Conservation (phyloP, 768 basidiomycete genomes). For the Suillus discolor region DNA sequence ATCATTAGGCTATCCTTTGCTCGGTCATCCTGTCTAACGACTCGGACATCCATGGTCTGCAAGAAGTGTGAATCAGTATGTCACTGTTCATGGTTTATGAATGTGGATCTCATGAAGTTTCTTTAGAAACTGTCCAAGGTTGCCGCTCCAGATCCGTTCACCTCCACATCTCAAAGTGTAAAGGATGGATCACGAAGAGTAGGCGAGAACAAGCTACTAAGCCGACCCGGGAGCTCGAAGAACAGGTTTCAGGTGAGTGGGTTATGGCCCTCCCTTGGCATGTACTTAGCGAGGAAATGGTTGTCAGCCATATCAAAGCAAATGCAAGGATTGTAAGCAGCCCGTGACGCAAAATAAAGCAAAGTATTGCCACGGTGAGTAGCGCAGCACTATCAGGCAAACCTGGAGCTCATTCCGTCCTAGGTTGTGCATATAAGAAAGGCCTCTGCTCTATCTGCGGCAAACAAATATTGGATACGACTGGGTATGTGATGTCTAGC, state of each 20-base stretch:
- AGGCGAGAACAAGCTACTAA: slow-evolving; percentile 83
- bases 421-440: slow-evolving; percentile 88
- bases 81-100: slow-evolving; percentile 19
- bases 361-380: slow-evolving; percentile 86
- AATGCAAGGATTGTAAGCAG: slow-evolving; percentile 88
- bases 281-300: slow-evolving; percentile 6
- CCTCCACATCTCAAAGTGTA: slow-evolving; percentile 68
- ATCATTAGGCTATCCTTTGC: background rate
- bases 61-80: slow-evolving; percentile 80
- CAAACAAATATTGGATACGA: slow-evolving; percentile 82
- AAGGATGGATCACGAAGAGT: slow-evolving; percentile 81
- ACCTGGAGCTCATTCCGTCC: slow-evolving; percentile 12
- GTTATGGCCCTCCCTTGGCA: slow-evolving; percentile 15
- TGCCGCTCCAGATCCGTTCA: slow-evolving; percentile 88
- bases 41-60: slow-evolving; percentile 67
- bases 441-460: slow-evolving; percentile 88
- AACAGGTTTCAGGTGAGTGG: slow-evolving; percentile 72
- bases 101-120: slow-evolving; percentile 1
- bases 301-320: slow-evolving; percentile 76
- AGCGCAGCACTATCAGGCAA: slow-evolving; percentile 11
- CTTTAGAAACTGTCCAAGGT: slow-evolving; percentile 86
- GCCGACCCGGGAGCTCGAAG: slow-evolving; percentile 69
- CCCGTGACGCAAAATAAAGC: slow-evolving; percentile 83
- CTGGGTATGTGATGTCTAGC: slow-evolving; percentile 82
- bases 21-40: slow-evolving; percentile 4